Evolutionary conservation across 495 filamentous ascomycete genomes (phyloP), one percentile per base, ranked within the genome.

Genomic region (Acidomyces sp.): DNA sequence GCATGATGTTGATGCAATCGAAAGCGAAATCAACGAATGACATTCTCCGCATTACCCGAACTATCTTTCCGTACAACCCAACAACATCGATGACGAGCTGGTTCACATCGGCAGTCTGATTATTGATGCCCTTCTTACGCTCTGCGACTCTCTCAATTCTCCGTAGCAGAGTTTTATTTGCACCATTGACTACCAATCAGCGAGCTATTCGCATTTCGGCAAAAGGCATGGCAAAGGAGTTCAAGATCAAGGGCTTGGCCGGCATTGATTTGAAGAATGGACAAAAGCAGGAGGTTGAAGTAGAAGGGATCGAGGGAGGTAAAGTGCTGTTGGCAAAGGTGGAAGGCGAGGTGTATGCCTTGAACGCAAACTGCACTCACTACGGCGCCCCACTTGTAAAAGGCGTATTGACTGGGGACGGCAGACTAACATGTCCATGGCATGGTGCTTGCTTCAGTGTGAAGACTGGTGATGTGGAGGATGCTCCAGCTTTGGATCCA

Each of bases 391-490:
- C 90, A 5, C 63, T 96, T 50, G 76, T 78, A 47, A 74, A 78
- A 34, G 90, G 90, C 25, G 75, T 96, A 10, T 61, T 96, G 33
- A 79, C 82, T 3, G 74, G 74, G 3, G 78, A 86, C 50, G 90
- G 90, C 1, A 64, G 85, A 33, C 61, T 97, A 23, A 92, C 82
- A 12, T 97, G 90, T 58, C 82, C 87, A 0, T 96, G 92, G 90
- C 86, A 94, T 59, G 86, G 86, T 65, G 90, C 90, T 27, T 97
- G 90, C 67, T 97, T 94, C 62, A 84, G 83, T 45, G 73, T 82
- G 39, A 62, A 68, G 29, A 87, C 80, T n/a, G 90, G 90, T 21
- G 88, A 95, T 45, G 80, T 97, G 33, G 90, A 97, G 60, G 80
- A 96, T 57, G 85, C 88, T 0, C 90, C 90, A 1, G 90, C 85